Conservation (phyloP, 331 rosid species). For the Spiraea crenata region DNA sequence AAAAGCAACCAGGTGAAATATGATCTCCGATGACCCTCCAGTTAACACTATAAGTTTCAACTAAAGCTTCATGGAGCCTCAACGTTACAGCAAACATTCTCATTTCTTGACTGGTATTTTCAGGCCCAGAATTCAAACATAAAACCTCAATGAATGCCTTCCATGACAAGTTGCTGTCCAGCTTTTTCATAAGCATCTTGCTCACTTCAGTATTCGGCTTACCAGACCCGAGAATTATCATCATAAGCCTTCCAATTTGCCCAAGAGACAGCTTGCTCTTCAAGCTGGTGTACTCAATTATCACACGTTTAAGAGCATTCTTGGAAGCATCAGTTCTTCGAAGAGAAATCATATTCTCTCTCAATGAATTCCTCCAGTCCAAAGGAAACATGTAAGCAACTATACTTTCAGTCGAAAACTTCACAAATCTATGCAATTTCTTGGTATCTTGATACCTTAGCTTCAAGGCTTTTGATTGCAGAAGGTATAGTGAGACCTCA, state of each 20-base stretch:
- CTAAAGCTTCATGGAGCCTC: conserved; percentile 38
- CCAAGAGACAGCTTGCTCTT: conserved; percentile 32
- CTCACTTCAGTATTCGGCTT: conserved; percentile 6
- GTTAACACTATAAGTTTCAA: conserved; percentile 33
- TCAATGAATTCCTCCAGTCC: conserved; percentile 26
- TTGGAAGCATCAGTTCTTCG: conserved; percentile 27
- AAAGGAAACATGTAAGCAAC: conserved; percentile 17
- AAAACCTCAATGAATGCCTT: conserved; percentile 36
- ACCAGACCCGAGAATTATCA: conserved; percentile 44
- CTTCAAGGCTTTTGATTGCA: conserved; percentile 4
- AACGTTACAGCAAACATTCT: neutral
- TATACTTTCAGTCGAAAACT: neutral
- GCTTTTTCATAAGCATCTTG: conserved; percentile 10
- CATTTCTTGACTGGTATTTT: conserved; percentile 3
- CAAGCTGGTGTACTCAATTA: conserved; percentile 22
- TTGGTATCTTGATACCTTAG: conserved; percentile 1
- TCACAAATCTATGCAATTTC: neutral
- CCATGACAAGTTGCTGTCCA: conserved; percentile 41
- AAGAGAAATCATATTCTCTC: conserved; percentile 33
- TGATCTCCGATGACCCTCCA: conserved; percentile 35
- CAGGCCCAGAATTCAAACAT: neutral
- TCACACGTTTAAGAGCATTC: conserved; percentile 23
- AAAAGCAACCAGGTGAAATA: conserved; percentile 60
- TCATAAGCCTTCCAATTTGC: conserved; percentile 48
- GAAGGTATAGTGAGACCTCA: conserved; percentile 20